These are phyloP conservation scores for Cutaneotrichosporon arboriforme DNA, from an alignment of 1,284 basidiomycete species.

Conservation along the genomic window DNA sequence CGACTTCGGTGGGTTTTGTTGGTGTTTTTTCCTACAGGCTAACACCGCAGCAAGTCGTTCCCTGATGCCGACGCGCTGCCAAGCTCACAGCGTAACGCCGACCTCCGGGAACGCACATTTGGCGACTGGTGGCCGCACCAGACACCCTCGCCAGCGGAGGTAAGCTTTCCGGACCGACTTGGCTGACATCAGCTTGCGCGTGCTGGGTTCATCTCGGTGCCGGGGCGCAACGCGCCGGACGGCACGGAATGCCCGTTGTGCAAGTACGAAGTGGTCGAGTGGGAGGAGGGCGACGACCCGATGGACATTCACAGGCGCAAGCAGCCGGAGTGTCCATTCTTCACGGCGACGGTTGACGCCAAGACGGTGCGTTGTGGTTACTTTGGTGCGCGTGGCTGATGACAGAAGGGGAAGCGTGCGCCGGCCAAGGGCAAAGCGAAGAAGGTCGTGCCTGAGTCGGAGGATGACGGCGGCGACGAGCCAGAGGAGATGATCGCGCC, in stretches of 20 bases:
- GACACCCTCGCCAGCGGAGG: slow-evolving; percentile 62
- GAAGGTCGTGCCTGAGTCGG: not conserved
- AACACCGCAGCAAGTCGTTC: slow-evolving; percentile 57
- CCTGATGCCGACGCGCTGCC: slow-evolving; percentile 59
- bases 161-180: slow-evolving; percentile 38
- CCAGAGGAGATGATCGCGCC: not conserved
- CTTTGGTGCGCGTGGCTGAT: not conserved
- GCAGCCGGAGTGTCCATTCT: slow-evolving; percentile 41
- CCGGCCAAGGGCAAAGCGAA: not conserved
- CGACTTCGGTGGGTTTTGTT: slow-evolving; percentile 6
- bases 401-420: slow-evolving; percentile 1
- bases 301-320: slow-evolving; percentile 49
- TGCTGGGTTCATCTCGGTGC: slow-evolving; percentile 73
- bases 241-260: slow-evolving; percentile 73
- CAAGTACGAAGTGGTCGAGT: slow-evolving; percentile 64
- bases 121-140: slow-evolving; percentile 68
- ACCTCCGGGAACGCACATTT: slow-evolving; percentile 65
- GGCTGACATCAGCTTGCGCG: slow-evolving; percentile 62
- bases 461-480: not conserved
- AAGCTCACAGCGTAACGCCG: slow-evolving; percentile 60
- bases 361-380: not conserved
- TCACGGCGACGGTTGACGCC: slow-evolving; percentile 26
- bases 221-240: slow-evolving; percentile 59
- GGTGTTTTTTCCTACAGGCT: too few species aligned
- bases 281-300: slow-evolving; percentile 75